Evolutionary conservation across 495 filamentous ascomycete genomes (phyloP), one percentile per base, ranked within the genome.

Genomic region (Neurospora sp.): DNA sequence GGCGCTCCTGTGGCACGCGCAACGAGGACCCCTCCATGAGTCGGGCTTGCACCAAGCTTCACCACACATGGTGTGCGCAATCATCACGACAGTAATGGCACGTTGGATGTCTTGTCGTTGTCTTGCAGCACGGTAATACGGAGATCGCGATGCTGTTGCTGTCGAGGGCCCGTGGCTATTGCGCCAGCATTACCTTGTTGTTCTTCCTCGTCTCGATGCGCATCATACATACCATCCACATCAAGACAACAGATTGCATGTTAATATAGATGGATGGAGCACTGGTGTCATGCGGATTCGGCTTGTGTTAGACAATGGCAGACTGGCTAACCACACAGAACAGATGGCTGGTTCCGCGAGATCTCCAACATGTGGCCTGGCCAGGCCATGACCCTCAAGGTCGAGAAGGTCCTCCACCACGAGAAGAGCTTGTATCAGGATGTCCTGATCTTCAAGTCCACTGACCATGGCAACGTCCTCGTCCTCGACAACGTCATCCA

Each of bases 261-360:
- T 59, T 27, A 20, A 35, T 66, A 18, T 37, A 1, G 4, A 14
- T 35, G 27, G 54, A 66, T 66, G 27, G 12, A 6, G 1, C 14
- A 66, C 12, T 16, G 48, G 48, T 23, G 54, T 0, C 54, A 2
- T 66, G 23, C 23, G 14, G 14, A 66, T 14, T 66, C 14, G 54
- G 31, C 23, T 37, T 66, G 27, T 37, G 27, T 31, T 9, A 4
- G 31, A 31, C 27, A 18, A 18, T 37, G 14, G 14, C 54, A 66
- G 14, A 66, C 14, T 66, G 27, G 54, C 54, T 66, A 66, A 66
- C 54, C 54, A 59, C 27, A 37, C 7, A 4, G 12, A 62, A 66
- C 72, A 97, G 95, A 98, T 96, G 96, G 95, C 85, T 99, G 96
- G 96, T 98, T 98, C 91, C 93, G 94, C 81, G 96, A 98, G 85